Conservation (phyloP, 768 basidiomycete genomes). For the Serendipita sp. region DNA sequence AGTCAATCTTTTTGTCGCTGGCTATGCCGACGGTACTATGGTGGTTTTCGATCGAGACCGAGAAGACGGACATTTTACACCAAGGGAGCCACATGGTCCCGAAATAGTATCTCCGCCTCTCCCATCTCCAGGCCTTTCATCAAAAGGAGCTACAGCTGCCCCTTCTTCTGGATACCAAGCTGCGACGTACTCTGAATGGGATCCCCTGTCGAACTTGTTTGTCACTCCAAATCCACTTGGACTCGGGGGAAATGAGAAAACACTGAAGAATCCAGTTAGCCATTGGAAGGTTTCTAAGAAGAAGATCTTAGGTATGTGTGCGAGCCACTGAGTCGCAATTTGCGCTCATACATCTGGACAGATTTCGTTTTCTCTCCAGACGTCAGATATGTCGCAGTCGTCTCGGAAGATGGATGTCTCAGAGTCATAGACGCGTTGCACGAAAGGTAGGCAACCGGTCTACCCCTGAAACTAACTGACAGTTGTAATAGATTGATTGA, state of each 20-base stretch:
- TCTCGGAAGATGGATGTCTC: constrained; percentile 83
- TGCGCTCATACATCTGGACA: constrained; percentile 17
- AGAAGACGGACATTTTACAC: constrained; percentile 63
- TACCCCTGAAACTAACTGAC: neutral
- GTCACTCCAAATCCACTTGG: constrained; percentile 37
- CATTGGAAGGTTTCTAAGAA: constrained; percentile 72
- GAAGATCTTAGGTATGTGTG: constrained; percentile 47
- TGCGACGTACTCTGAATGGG: constrained; percentile 41
- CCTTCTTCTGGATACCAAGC: neutral
- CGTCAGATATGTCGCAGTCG: constrained; percentile 74
- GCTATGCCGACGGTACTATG: constrained; percentile 79
- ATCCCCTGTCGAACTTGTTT: constrained; percentile 56
- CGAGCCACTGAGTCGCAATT: neutral
- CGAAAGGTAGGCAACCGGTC: constrained; percentile 45
- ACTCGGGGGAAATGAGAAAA: constrained; percentile 47
- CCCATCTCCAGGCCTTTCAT: constrained; percentile 9
- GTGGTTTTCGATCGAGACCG: constrained; percentile 83
- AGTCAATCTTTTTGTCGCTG: constrained; percentile 64
- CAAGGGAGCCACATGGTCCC: constrained; percentile 32
- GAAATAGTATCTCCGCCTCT: constrained; percentile 16
- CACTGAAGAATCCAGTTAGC: constrained; percentile 72
- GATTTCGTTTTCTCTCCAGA: constrained; percentile 92
- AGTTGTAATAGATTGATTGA: constrained; percentile 55
- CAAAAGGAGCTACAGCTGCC: constrained; percentile 8
- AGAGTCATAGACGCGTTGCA: constrained; percentile 77